Evolutionary conservation across 2,329 filamentous ascomycete genomes (phyloP).

Genomic region (Ilyonectria destructans): DNA sequence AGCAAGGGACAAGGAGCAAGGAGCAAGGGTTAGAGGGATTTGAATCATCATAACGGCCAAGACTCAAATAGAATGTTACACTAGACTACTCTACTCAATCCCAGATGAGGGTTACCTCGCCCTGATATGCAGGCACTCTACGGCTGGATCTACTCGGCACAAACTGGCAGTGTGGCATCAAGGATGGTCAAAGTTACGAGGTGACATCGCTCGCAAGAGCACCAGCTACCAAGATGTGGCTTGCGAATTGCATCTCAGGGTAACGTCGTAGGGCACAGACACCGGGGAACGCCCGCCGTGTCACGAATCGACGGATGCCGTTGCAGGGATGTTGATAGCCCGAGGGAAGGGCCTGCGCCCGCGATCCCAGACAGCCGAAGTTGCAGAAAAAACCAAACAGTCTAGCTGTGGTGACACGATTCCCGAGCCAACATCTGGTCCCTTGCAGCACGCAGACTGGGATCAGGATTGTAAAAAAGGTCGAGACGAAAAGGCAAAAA

Average conservation of each 20-base stretch:
- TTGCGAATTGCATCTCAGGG: conserved; percentile 16
- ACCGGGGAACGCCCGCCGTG: conserved; percentile 25
- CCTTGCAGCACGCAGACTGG: neutral
- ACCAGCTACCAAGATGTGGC: conserved; percentile 4
- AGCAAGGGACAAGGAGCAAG: conserved; percentile 13
- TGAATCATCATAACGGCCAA: conserved; percentile 21
- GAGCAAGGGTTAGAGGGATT: conserved; percentile 23
- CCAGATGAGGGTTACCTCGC: conserved; percentile 7
- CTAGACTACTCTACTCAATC: conserved; percentile 1
- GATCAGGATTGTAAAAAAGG: conserved; percentile 5
- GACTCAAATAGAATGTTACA: conserved; percentile 19
- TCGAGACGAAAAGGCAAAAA: conserved; percentile 8
- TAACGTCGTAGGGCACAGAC: conserved; percentile 20
- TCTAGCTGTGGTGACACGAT: neutral
- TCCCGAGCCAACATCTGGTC: conserved; percentile 2
- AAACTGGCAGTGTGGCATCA: conserved; percentile 3
- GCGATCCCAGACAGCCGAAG: conserved; percentile 6
- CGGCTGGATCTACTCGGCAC: neutral
- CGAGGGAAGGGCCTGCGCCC: neutral
- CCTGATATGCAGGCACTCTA: conserved; percentile 18
- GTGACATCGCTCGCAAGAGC: conserved; percentile 26
- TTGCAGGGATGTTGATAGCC: conserved; percentile 1
- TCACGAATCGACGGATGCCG: conserved; percentile 7
- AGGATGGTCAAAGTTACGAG: conserved; percentile 20
- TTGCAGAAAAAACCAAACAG: conserved; percentile 1